Conservation (phyloP, 257 asterid species). For the Capsicum pubescens region DNA sequence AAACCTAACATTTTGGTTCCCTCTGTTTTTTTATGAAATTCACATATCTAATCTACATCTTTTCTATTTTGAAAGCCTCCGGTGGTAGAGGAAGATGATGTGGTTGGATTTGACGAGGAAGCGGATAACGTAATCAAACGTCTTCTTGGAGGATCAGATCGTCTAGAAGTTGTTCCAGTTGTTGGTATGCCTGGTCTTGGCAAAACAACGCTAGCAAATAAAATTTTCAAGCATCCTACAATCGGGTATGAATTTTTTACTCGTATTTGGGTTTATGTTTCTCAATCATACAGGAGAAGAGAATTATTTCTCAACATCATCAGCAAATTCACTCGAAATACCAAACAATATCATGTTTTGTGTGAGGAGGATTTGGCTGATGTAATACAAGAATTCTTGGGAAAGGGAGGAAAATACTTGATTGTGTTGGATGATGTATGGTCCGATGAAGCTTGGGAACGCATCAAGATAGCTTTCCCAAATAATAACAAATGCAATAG, state of each 20-base stretch:
- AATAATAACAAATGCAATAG: conserved; percentile 33
- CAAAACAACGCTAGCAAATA: conserved; percentile 53
- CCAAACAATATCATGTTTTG: background rate
- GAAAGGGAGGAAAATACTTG: conserved; percentile 38
- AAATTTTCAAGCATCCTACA: conserved; percentile 38
- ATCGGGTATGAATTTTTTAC: conserved; percentile 47
- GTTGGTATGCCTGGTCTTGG: conserved; percentile 67
- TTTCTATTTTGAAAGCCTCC: conserved; percentile 12
- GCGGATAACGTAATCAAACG: conserved; percentile 35
- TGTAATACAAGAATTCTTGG: background rate
- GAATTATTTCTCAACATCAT: conserved; percentile 26
- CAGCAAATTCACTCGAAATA: conserved; percentile 12
- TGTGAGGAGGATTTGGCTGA: conserved; percentile 23
- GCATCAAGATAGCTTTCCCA: conserved; percentile 40
- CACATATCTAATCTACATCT: background rate
- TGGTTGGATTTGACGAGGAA: conserved; percentile 61
- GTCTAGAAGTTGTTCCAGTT: conserved; percentile 48
- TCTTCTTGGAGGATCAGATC: conserved; percentile 34
- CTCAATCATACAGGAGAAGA: conserved; percentile 47
- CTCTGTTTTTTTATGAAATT: background rate
- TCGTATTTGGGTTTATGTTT: conserved; percentile 34
- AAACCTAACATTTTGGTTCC: background rate
- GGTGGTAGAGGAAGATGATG: conserved; percentile 37
- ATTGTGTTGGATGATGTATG: conserved; percentile 61
- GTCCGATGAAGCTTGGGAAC: conserved; percentile 42